These are phyloP conservation scores for Colletotrichum costaricense DNA, from an alignment of 2,329 filamentous ascomycete genomes.

Conservation along the genomic window DNA sequence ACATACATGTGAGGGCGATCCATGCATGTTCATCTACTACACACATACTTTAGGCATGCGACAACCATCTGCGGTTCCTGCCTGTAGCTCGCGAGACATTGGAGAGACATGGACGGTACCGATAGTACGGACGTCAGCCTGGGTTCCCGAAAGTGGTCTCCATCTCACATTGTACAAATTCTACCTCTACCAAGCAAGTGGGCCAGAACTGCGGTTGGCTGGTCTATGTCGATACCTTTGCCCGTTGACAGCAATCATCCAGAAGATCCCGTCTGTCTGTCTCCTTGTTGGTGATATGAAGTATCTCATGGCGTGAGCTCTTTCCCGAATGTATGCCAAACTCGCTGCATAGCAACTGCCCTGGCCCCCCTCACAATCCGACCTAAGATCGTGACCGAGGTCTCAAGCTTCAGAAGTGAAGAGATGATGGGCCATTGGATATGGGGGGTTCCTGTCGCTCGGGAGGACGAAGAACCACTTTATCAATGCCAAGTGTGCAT, in stretches of 20 bases:
- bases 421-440: background rate
- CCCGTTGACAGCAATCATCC: background rate
- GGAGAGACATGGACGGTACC: background rate
- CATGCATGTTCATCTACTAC: background rate
- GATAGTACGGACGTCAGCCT: background rate
- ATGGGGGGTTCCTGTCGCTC: background rate
- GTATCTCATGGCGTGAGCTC: background rate
- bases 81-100: background rate
- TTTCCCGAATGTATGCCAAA: too few species aligned
- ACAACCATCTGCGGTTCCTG: background rate
- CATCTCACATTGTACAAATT: background rate
- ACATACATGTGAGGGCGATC: background rate
- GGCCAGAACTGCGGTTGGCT: background rate
- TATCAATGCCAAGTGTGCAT: background rate
- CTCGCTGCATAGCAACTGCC: background rate
- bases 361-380: background rate
- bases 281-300: background rate
- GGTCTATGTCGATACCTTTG: background rate
- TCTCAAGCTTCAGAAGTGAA: background rate
- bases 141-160: conserved; percentile 11
- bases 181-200: background rate
- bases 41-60: background rate
- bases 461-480: background rate
- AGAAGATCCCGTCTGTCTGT: background rate
- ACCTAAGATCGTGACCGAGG: too few species aligned